Evolutionary conservation across 352 stramenopile species (phyloP), one percentile per base, ranked within the genome.

Genomic region (Phytophthora colocasiae): DNA sequence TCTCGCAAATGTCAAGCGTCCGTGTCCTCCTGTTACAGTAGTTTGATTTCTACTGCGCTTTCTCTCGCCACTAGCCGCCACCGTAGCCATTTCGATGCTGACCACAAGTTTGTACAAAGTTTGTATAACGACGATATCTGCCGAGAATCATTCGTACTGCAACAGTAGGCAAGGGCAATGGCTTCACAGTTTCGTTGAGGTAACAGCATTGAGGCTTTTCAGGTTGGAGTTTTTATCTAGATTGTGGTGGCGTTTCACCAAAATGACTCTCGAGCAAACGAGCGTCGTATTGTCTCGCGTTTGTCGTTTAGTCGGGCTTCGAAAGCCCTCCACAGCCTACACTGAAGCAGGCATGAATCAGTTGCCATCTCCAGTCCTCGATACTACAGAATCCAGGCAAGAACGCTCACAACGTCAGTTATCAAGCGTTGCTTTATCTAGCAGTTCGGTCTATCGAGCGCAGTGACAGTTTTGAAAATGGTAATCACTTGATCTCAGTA

Each of bases 301-400:
- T 55, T 8, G 40, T 53, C 47, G 17, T 6, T 45, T 39, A 19
- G 58, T 58, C 38, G 53, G 14, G 19, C 24, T 29, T 36, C 27
- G 27, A 53, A 38, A 58, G 46, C 39, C 47, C 58, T 66, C 39
- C 38, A 40, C 46, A 45, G 58, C 38, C 38, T 58, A 52, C 58
- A 66, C 39, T 12, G n/a, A 26, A 15, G 41, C 31, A n/a, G 31
- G 31, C 31, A 14, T 9, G 9, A 36, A 36, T 36, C 31, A 36
- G 31, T 9, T 36, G 8, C 31, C 12, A 36, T 14, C 26, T 5
- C 12, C 19, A 46, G 9, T 48, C 43, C 19, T 10, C 15, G 27
- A 54, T 6, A n/a, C n/a, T 26, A 29, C 31, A 44, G 17, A 44
- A 54, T 11, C n/a, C 27, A 40, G 47, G 29, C 14, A 39, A 22